These are phyloP conservation scores for Trichosporon faecale DNA, from an alignment of 1,284 basidiomycete genomes.

Conservation along the genomic window DNA sequence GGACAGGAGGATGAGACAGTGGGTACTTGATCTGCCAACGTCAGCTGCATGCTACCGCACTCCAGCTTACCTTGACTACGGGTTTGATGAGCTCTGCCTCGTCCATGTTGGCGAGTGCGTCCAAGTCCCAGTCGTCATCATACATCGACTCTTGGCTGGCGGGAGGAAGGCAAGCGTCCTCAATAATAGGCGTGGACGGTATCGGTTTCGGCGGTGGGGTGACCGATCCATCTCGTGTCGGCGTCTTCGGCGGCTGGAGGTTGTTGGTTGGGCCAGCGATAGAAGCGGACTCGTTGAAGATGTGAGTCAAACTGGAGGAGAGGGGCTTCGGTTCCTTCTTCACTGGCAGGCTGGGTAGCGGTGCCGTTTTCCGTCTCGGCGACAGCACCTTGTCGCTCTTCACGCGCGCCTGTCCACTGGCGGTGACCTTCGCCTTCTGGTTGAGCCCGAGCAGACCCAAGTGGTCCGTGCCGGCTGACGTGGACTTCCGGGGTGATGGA, in stretches of 20 bases:
- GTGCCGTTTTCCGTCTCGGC: neutral
- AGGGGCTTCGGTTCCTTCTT: neutral
- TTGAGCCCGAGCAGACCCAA: neutral
- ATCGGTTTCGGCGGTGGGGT: neutral
- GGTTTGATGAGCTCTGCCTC: constrained; percentile 28
- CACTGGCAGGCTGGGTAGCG: neutral
- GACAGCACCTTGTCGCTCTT: neutral
- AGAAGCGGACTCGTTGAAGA: neutral
- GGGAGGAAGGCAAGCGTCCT: neutral
- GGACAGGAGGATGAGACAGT: constrained; percentile 36
- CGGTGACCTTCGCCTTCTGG: neutral
- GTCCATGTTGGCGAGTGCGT: constrained; percentile 36
- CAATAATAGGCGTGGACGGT: neutral
- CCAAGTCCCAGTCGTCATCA: constrained; percentile 41
- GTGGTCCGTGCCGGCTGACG: neutral
- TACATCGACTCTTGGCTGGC: constrained; percentile 25
- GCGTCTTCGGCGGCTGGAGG: neutral
- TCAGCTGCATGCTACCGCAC: constrained; percentile 6
- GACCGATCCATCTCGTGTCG: neutral
- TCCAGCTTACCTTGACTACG: constrained; percentile 19
- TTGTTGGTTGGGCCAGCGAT: neutral
- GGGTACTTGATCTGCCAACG: constrained; percentile 35
- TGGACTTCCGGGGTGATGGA: neutral
- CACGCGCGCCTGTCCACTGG: neutral
- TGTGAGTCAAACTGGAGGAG: neutral